These are phyloP conservation scores for Kodamaea kakaduensis DNA, from an alignment of 805 yeast genomes.

Conservation along the genomic window DNA sequence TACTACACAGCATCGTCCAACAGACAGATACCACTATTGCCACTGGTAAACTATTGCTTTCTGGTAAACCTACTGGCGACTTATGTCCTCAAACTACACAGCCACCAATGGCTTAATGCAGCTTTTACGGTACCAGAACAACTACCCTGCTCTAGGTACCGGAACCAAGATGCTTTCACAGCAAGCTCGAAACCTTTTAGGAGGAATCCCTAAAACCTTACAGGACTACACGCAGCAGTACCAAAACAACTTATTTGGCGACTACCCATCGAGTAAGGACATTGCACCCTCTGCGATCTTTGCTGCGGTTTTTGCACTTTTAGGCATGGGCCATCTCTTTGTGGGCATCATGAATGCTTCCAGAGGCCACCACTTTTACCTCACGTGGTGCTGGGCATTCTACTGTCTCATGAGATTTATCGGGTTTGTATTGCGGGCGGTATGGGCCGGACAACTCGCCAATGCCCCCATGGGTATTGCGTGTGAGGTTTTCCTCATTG, in stretches of 20 bases:
- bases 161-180: constrained; percentile 25
- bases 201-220: constrained; percentile 40
- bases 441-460: constrained; percentile 55
- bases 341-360: constrained; percentile 46
- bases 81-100: too few relatives aligned
- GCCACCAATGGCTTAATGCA: constrained; percentile 29
- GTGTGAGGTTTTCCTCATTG: constrained; percentile 50
- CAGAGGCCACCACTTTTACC: constrained; percentile 59
- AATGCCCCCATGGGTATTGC: constrained; percentile 49
- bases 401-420: constrained; percentile 51
- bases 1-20: too few relatives aligned
- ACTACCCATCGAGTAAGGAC: constrained; percentile 52
- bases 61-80: too few relatives aligned
- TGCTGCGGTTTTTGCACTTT: constrained; percentile 46
- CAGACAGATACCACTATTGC: too few relatives aligned
- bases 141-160: constrained; percentile 30
- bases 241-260: constrained; percentile 58
- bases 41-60: too few relatives aligned
- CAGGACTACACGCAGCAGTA: constrained; percentile 30
- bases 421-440: constrained; percentile 56
- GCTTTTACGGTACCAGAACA: constrained; percentile 25
- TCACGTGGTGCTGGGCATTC: constrained; percentile 49
- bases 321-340: constrained; percentile 43
- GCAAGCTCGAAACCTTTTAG: constrained; percentile 31
- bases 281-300: constrained; percentile 59